Evolutionary conservation across 768 basidiomycete species (phyloP), one percentile per base, ranked within the genome.

Genomic region (Leccinum boreale): DNA sequence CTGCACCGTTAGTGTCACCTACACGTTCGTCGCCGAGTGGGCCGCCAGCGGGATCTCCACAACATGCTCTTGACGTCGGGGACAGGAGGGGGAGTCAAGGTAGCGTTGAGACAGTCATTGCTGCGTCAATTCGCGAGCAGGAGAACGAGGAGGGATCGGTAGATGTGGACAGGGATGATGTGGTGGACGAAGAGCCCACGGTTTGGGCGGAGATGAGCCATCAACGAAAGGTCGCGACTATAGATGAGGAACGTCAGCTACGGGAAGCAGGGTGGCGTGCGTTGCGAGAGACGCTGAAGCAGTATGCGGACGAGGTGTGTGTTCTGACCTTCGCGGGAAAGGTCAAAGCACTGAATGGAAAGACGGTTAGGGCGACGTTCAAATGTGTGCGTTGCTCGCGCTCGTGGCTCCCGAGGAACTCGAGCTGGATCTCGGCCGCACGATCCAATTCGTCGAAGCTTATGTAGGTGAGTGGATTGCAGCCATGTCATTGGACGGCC

Each of bases 361-460:
- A 21, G 44, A 58, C n/a, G 15, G 24, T 49, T 57, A 92, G 87
- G 91, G 91, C 14, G 86, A 93, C 64, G 75, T 91, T 1, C 91
- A 92, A 65, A 89, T 85, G 78, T 92, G 90, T 70, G 84, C 89
- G 1, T 82, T 89, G 78, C 67, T 93, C 15, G 77, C 82, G 3
- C 65, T 89, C 1, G 73, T 92, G 19, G 88, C 85, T 7, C 75
- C 79, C 0, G 64, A 76, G 46, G 87, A 91, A 65, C 73, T 94
- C 45, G 62, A 66, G 36, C 68, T 90, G n/a, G 69, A 75, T 1
- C 67, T 70, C 21, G 67, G 65, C 48, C 75, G 85, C 47, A 73
- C 74, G 24, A 65, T 75, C 19, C 77, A 79, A 24, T 87, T 92
- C 57, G 66, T 90, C 17, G 86, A 90, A 58, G 74, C 86, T 0